Evolutionary conservation across 1,284 basidiomycete genomes (phyloP).

Genomic region (Naganishia liquefaciens): DNA sequence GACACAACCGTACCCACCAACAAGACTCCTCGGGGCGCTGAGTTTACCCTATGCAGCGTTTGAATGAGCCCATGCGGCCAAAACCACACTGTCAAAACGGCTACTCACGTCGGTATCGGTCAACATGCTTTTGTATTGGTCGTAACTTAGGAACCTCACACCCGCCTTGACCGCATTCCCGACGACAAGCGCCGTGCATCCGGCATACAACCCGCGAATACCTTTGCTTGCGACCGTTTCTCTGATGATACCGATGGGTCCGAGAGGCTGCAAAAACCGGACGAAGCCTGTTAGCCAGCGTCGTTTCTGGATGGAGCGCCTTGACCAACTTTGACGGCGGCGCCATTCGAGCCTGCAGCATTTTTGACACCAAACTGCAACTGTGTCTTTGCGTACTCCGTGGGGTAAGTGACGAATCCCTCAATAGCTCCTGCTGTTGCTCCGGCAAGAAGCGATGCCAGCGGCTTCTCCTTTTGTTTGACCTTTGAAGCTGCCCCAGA

Average conservation of each 20-base stretch:
- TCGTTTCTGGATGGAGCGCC: no score
- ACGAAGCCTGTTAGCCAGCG: no score
- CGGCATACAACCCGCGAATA: conserved; percentile 75
- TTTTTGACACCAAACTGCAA: conserved; percentile 54
- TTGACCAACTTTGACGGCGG: conserved; percentile 41
- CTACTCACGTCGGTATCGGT: conserved; percentile 72
- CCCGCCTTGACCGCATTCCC: conserved; percentile 90
- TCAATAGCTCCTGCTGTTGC: conserved; percentile 92
- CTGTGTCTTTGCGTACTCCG: conserved; percentile 81
- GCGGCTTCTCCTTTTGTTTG: conserved; percentile 25
- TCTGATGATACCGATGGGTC: conserved; percentile 43
- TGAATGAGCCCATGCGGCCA: not conserved
- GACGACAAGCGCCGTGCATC: conserved; percentile 80
- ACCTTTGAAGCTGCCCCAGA: conserved; percentile 8
- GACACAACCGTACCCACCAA: conserved; percentile 61
- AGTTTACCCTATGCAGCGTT: conserved; percentile 73
- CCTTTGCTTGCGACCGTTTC: conserved; percentile 70
- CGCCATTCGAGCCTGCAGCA: not conserved
- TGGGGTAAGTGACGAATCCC: conserved; percentile 67
- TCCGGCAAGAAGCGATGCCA: conserved; percentile 77
- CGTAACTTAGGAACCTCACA: conserved; percentile 92
- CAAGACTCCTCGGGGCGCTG: conserved; percentile 74
- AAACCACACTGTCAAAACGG: not conserved
- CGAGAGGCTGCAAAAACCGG: conserved; percentile 42
- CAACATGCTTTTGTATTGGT: conserved; percentile 82